phyloP scores from a whole-genome alignment of 2,329 filamentous ascomycete genomes.

The Zymoseptoria brevis region DNA sequence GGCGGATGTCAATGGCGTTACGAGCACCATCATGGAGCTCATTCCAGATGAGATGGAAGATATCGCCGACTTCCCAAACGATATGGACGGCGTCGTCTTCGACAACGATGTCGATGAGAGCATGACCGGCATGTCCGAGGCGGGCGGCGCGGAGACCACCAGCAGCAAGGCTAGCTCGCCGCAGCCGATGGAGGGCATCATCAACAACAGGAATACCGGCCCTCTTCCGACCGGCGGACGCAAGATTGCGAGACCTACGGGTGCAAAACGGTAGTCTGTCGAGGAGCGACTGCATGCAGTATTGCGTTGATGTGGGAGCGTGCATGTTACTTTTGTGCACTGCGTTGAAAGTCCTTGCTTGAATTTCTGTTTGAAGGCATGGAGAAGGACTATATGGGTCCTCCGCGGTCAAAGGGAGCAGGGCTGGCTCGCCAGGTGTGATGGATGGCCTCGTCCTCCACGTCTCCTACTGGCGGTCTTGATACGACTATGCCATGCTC shows the following conservation, averaged over 20 bases:
- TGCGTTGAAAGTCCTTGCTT: background rate
- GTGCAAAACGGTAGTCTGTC: background rate
- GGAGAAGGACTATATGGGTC: background rate
- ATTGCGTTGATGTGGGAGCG: background rate
- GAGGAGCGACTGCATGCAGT: background rate
- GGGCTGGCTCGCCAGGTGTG: background rate
- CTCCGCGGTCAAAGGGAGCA: background rate
- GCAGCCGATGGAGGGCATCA: background rate
- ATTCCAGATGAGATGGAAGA: background rate
- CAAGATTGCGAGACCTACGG: too few relatives aligned
- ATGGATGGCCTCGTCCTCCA: background rate
- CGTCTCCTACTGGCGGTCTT: background rate
- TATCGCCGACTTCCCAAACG: background rate
- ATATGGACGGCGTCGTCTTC: background rate
- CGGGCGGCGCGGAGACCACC: too few relatives aligned
- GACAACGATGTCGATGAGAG: background rate
- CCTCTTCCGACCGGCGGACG: background rate
- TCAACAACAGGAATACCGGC: background rate
- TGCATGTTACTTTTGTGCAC: background rate
- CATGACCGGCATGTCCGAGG: background rate
- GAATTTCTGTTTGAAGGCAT: background rate
- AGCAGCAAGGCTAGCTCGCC: background rate
- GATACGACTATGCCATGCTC: background rate
- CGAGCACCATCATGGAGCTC: background rate
- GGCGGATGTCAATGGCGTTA: background rate